phyloP scores from a whole-genome alignment of 805 yeast species.

The Candida nitratophila region DNA sequence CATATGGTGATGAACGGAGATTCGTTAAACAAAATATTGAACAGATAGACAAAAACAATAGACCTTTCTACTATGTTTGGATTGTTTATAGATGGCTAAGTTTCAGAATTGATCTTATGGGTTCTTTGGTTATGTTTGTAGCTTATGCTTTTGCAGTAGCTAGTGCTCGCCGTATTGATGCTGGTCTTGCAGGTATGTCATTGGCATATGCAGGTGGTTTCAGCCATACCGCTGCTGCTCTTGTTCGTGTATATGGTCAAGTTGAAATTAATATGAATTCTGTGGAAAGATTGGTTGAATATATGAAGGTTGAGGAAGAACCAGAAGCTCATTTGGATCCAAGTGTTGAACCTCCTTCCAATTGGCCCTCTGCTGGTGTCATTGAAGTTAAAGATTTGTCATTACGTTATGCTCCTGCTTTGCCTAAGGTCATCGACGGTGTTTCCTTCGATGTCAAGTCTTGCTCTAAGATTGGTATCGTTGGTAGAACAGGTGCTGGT shows the following conservation, averaged over 20 bases:
- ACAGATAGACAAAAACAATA: slow-evolving; percentile 76
- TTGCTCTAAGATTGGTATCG: slow-evolving; percentile 82
- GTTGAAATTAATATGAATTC: slow-evolving; percentile 97
- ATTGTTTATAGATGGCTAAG: slow-evolving; percentile 92
- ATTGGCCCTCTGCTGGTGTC: slow-evolving; percentile 84
- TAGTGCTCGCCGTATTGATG: slow-evolving; percentile 62
- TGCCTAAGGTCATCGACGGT: slow-evolving; percentile 87
- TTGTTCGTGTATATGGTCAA: slow-evolving; percentile 82
- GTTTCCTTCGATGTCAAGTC: slow-evolving; percentile 79
- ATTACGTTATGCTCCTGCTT: slow-evolving; percentile 79
- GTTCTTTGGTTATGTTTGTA: slow-evolving; percentile 73
- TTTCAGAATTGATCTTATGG: slow-evolving; percentile 75
- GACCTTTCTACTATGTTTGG: slow-evolving; percentile 94
- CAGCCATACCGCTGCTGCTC: slow-evolving; percentile 85
- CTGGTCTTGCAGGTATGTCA: slow-evolving; percentile 95
- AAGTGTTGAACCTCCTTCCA: slow-evolving; percentile 56
- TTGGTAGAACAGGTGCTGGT: slow-evolving; percentile 98
- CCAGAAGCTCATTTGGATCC: slow-evolving; percentile 59
- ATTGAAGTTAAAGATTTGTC: slow-evolving; percentile 73
- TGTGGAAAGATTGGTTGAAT: slow-evolving; percentile 89
- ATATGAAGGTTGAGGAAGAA: slow-evolving; percentile 78
- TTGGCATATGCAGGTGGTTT: slow-evolving; percentile 86
- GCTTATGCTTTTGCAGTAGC: slow-evolving; percentile 74
- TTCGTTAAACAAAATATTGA: slow-evolving; percentile 75
- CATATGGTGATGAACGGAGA: slow-evolving; percentile 86